phyloP scores from a whole-genome alignment of 371 early-diverging fungal species.

The Dinochytrium kinnereticum region DNA sequence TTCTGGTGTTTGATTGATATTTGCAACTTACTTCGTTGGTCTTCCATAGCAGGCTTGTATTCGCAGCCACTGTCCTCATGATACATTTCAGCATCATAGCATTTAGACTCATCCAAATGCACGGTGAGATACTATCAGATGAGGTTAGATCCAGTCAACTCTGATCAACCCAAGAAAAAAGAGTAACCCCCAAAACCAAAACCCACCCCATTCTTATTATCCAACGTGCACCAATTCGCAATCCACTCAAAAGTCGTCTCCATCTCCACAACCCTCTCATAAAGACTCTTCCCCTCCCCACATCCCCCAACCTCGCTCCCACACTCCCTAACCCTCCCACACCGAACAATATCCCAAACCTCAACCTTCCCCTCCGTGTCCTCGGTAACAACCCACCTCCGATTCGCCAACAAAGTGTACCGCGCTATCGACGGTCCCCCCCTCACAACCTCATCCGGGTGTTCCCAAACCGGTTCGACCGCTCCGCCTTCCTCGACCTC shows the following conservation, averaged over 20 bases:
- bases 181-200: too few relatives aligned
- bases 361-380: constrained; percentile 81
- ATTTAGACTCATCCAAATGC: constrained; percentile 78
- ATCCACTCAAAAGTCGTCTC: constrained; percentile 79
- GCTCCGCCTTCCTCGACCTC: constrained; percentile 29
- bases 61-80: constrained; percentile 70
- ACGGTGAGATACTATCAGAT: constrained; percentile 71
- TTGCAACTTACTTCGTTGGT: constrained; percentile 65
- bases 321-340: constrained; percentile 37
- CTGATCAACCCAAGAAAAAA: constrained; percentile 24
- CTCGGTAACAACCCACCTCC: constrained; percentile 84
- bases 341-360: constrained; percentile 86
- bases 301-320: constrained; percentile 4
- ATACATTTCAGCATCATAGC: constrained; percentile 86
- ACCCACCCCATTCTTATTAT: constrained; percentile 82
- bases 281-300: constrained; percentile 13
- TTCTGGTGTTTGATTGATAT: too few relatives aligned
- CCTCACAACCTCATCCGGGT: constrained; percentile 31
- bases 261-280: constrained; percentile 64
- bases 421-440: constrained; percentile 74
- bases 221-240: constrained; percentile 90
- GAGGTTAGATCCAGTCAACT: background rate
- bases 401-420: constrained; percentile 76
- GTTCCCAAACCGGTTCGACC: constrained; percentile 41
- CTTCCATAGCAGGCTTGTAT: constrained; percentile 62